These are phyloP conservation scores for Solanum clarkiae DNA, from an alignment of 257 asterid genomes.

Conservation along the genomic window DNA sequence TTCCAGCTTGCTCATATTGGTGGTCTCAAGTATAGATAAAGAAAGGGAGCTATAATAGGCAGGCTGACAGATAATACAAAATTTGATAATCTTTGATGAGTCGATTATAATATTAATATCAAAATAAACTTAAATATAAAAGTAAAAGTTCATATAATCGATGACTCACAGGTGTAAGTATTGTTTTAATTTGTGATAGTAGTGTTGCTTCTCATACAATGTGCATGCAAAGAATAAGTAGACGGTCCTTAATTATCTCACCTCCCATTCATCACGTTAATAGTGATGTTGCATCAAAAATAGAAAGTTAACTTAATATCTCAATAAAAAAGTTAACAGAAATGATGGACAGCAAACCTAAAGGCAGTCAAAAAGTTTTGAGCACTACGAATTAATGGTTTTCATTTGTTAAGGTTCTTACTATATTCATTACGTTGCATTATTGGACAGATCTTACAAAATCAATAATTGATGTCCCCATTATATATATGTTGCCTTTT, in stretches of 20 bases:
- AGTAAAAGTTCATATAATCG: background rate
- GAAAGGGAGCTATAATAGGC: background rate
- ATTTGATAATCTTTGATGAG: background rate
- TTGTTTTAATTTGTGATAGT: background rate
- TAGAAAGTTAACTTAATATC: background rate
- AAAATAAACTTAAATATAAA: background rate
- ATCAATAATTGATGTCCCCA: background rate
- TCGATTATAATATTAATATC: background rate
- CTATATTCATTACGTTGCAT: background rate
- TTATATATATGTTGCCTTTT: background rate
- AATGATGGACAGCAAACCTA: background rate
- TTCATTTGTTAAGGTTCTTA: background rate
- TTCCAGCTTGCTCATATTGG: background rate
- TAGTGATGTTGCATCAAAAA: background rate
- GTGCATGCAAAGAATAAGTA: background rate
- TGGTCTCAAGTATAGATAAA: background rate
- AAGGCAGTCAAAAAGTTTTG: background rate
- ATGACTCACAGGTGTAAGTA: background rate
- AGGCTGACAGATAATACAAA: background rate
- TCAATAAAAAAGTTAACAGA: background rate
- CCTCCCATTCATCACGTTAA: background rate
- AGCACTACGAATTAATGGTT: background rate
- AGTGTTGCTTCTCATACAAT: background rate
- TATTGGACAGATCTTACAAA: background rate
- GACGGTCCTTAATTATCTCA: background rate